Percentiles rank a stretch among this genome's conserved stretches.
These are phyloP conservation scores for Cladosporium halotolerans DNA, from an alignment of 2,329 filamentous ascomycete genomes.

Conservation along the genomic window DNA sequence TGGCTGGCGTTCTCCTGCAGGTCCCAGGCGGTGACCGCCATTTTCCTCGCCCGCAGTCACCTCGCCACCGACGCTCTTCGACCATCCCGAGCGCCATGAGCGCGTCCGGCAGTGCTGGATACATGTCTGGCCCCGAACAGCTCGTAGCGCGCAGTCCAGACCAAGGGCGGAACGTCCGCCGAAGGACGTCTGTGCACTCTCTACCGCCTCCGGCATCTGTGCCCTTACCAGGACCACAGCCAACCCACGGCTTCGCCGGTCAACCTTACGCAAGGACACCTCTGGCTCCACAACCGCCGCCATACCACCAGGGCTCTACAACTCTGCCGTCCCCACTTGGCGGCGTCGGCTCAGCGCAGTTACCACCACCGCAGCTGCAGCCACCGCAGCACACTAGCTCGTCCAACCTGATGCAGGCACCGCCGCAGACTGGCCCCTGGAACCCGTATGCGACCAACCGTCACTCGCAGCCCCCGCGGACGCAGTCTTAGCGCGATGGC, in stretches of 20 bases:
- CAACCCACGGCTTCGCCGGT: conserved; percentile 14
- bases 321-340: conserved; percentile 19
- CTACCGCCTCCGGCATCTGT: conserved; percentile 13
- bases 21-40: conserved; percentile 48
- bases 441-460: conserved; percentile 27
- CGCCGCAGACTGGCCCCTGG: conserved; percentile 29
- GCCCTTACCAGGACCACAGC: conserved; percentile 2
- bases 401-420: conserved; percentile 27
- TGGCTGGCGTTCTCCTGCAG: conserved; percentile 59
- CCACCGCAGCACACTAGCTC: conserved; percentile 9
- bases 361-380: conserved; percentile 8
- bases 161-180: conserved; percentile 23
- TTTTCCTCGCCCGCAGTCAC: conserved; percentile 40
- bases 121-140: conserved; percentile 19
- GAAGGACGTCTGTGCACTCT: conserved; percentile 24
- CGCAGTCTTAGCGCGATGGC: not conserved
- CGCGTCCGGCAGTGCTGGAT: conserved; percentile 14
- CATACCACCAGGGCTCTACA: conserved; percentile 14
- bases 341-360: conserved; percentile 11
- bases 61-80: conserved; percentile 29
- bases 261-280: conserved; percentile 16
- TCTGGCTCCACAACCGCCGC: conserved; percentile 18
- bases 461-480: conserved; percentile 4
- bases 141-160: conserved; percentile 20
- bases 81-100: conserved; percentile 1